Evolutionary conservation across 805 yeast genomes (phyloP).

Genomic region (Candida multigemmis): DNA sequence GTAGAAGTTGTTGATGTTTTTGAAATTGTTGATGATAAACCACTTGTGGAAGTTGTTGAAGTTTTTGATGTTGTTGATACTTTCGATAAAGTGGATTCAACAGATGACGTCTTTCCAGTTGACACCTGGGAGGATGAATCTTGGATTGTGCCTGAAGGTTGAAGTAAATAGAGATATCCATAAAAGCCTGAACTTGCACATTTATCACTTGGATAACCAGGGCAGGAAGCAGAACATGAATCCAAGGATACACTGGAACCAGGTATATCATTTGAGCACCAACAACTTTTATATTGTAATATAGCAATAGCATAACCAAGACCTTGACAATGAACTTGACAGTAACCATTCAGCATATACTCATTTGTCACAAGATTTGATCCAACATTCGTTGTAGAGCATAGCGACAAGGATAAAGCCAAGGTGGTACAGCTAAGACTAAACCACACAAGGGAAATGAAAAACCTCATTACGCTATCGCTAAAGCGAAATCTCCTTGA

Average conservation of each 20-base stretch:
- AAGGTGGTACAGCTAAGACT: too few relatives aligned
- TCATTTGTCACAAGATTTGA: constrained; percentile 5
- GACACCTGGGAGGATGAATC: constrained; percentile 5
- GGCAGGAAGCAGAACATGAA: constrained; percentile 33
- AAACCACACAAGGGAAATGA: too few relatives aligned
- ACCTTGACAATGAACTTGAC: constrained; percentile 34
- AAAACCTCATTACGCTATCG: too few relatives aligned
- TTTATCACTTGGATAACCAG: constrained; percentile 33
- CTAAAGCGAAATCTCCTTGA: too few relatives aligned
- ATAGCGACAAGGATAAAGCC: constrained; percentile 7
- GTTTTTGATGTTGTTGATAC: constrained; percentile 3
- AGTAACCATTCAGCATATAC: constrained; percentile 42
- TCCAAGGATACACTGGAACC: constrained; percentile 21
- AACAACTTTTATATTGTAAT: constrained; percentile 42
- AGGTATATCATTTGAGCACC: constrained; percentile 54
- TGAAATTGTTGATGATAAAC: constrained; percentile 8
- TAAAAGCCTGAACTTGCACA: constrained; percentile 39
- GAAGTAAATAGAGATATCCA: constrained; percentile 41
- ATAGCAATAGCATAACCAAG: constrained; percentile 45
- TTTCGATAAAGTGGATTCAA: constrained; percentile 2
- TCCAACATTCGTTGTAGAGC: constrained; percentile 15
- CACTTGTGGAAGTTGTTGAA: constrained; percentile 6
- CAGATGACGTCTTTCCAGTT: constrained; percentile 3
- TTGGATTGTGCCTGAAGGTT: constrained; percentile 4
- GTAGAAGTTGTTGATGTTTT: constrained; percentile 13